phyloP scores from a whole-genome alignment of 2,329 filamentous ascomycete species.

The Sporothrix inflata region DNA sequence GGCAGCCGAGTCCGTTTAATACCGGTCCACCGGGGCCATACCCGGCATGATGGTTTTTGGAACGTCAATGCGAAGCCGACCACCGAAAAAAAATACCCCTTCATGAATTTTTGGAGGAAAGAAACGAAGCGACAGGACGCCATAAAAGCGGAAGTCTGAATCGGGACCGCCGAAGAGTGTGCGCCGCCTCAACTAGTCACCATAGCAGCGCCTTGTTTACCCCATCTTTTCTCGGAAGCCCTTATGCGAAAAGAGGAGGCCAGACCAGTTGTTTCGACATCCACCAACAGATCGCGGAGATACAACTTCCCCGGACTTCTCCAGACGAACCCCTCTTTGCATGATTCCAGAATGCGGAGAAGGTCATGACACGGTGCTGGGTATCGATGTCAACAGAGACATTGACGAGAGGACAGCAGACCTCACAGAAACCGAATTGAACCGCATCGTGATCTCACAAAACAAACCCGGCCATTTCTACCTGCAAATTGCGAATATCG shows the following conservation, averaged over 20 bases:
- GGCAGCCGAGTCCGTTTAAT: neutral
- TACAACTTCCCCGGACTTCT: neutral
- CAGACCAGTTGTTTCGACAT: neutral
- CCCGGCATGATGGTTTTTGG: neutral
- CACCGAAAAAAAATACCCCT: neutral
- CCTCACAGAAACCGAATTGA: neutral
- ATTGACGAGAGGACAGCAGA: neutral
- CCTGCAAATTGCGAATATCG: neutral
- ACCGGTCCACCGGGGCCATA: neutral
- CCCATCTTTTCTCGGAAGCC: conserved; percentile 21
- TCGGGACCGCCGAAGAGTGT: neutral
- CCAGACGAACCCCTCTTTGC: neutral
- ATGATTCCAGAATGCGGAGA: neutral
- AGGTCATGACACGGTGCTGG: neutral
- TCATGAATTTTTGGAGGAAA: neutral
- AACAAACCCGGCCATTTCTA: neutral
- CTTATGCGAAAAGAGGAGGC: conserved; percentile 8
- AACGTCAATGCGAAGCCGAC: too few species aligned
- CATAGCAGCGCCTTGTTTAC: neutral
- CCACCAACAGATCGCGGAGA: conserved; percentile 6
- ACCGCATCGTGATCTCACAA: neutral
- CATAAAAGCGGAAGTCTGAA: neutral
- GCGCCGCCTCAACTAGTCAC: neutral
- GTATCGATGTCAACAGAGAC: neutral
- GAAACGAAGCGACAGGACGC: neutral